A percentile compares a stretch with the other conserved stretches of the same genome.
Evolutionary conservation across 1,284 basidiomycete species (phyloP).

Genomic region (Apiotrichum siamense): DNA sequence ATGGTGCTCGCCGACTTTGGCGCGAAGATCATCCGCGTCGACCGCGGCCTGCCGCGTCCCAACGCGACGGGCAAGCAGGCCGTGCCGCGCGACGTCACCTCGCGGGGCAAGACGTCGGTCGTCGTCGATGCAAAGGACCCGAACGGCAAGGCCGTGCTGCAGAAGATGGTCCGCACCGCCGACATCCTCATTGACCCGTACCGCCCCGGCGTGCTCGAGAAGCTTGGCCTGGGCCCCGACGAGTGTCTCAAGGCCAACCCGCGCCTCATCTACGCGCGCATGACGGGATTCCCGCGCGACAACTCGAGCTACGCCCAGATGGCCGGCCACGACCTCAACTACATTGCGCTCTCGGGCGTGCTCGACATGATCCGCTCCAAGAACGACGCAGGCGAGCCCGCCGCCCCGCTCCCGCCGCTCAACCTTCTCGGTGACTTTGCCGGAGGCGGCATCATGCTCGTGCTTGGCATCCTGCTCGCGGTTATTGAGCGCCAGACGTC

Average conservation of each 20-base stretch:
- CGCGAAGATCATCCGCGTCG: conserved; percentile 10
- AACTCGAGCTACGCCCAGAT: conserved; percentile 5
- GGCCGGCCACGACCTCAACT: conserved; percentile 21
- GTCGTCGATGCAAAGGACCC: conserved; percentile 12
- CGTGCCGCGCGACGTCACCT: conserved; percentile 6
- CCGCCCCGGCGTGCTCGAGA: conserved; percentile 19
- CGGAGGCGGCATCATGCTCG: conserved; percentile 15
- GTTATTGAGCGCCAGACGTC: conserved; percentile 6
- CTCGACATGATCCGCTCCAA: conserved; percentile 11
- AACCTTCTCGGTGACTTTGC: conserved; percentile 22
- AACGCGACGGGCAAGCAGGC: not conserved
- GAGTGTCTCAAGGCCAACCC: conserved; percentile 6
- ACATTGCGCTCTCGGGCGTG: conserved; percentile 16
- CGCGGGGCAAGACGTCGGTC: conserved; percentile 10
- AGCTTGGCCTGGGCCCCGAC: conserved; percentile 12
- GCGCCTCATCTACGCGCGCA: conserved; percentile 16
- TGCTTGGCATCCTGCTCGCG: conserved; percentile 16
- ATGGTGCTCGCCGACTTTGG: conserved; percentile 18
- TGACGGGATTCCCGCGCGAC: conserved; percentile 13
- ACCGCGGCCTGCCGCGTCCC: conserved; percentile 5
- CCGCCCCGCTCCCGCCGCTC: conserved; percentile 7
- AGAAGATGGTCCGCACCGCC: not conserved
- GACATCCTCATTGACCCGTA: conserved; percentile 19
- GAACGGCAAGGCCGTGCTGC: conserved; percentile 1
- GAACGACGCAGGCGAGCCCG: not conserved